Base-by-base conservation (phyloP, 2,329 filamentous ascomycete species). In the Ceratocystis papillata region DNA sequence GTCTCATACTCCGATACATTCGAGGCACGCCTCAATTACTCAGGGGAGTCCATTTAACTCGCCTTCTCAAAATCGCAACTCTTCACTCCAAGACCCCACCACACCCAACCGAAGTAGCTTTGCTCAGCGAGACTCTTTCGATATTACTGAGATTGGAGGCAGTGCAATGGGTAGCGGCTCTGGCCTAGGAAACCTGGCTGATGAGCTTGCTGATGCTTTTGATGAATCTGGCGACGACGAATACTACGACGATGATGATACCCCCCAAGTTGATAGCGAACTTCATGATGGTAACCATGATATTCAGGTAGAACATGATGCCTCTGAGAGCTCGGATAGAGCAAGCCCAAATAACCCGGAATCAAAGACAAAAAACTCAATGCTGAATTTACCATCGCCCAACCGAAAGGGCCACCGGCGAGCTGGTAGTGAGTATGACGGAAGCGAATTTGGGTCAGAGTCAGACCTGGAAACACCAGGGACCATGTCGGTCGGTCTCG, bases 121-220 rank as follows among this genome's bases (percentile, higher is more conserved):
- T 70, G 78, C 28, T 55, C 78, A 80, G 65, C 75, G 77, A 67
- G 80, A 83, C 70, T 72, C 72, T 45, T 72, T 78, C n/a, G 78
- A 80, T 65, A 73, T 82, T 63, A 75, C 75, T 67, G 74, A 77
- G n/a, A 77, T 81, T 61, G 74, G 75, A 67, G 74, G 73, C 65
- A 77, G 75, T 53, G 62, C 55, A 50, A 62, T 66, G 30, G 76
- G 74, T 28, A 73, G 73, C 2, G 77, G 76, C 62, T 83, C 83
- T 68, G 86, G 87, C 7, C 78, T 90, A 69, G 89, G 89, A 41
- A 92, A 90, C 70, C 75, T 94, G 62, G 89, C 89, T 1, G 89
- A 93, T 74, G 89, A 94, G 75, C 78, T 94, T 61, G 89, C 87
- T 1, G 88, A 88, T 72, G 85, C 86, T 3, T 84, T 88, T 74